Evolutionary conservation across 2,329 filamentous ascomycete genomes (phyloP), one percentile per base, ranked within the genome.

Genomic region (Fusarium globosum): DNA sequence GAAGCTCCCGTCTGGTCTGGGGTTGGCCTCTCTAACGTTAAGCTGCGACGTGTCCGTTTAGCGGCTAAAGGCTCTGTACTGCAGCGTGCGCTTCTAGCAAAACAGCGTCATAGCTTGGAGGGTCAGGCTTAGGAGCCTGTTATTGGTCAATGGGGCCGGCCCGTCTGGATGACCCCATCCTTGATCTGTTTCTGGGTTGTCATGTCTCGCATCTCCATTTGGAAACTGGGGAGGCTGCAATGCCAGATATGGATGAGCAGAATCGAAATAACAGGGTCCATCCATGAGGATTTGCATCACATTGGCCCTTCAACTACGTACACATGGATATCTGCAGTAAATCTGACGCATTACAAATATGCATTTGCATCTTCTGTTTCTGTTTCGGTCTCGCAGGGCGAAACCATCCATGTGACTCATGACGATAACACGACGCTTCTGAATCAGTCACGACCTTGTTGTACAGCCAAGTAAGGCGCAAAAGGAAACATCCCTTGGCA

Each of bases 1-100:
- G 52, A 38, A 59, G 51, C 36, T 41, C 26, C 45, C 20, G 10
- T 48, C 51, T 63, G 51, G 46, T 60, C 33, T 42, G 61, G 49
- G 36, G 35, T 55, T 58, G 64, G 64, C 51, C 23, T 35, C 53
- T 65, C 62, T 52, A 51, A 57, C 59, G 62, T 70, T 59, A 56
- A 59, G 60, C 48, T 69, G 73, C 74, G 74, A 77, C 76, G 76
- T 77, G 76, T 72, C 76, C 75, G 52, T 76, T 61, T 57, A 74
- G 49, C 56, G 68, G 67, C 53, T 53, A 62, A 56, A 61, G 41
- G 51, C 51, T 58, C 55, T 58, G 41, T 49, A 55, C 42, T 41
- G 48, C 36, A 60, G 42, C 39, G 56, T 69, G 42, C 56, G 39
- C 51, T 58, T 62, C 52, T 59, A 53, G 55, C 62, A 41, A 26